phyloP scores from a whole-genome alignment of 1,284 basidiomycete species.

The Rhodofomes roseus region DNA sequence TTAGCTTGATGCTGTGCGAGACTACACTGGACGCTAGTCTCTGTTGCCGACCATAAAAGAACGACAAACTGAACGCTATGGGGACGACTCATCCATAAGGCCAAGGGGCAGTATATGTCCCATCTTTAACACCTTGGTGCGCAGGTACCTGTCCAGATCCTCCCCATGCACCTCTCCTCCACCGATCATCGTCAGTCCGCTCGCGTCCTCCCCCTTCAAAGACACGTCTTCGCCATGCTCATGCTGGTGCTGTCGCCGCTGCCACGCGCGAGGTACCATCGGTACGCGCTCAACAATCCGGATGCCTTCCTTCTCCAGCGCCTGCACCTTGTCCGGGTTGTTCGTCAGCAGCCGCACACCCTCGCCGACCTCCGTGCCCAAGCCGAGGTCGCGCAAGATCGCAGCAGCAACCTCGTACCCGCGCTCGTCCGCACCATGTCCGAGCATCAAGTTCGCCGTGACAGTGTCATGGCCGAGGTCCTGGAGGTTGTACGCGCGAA shows the following conservation, averaged over 20 bases:
- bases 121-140: slow-evolving; percentile 96
- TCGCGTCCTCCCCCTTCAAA: slow-evolving; percentile 40
- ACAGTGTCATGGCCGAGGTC: slow-evolving; percentile 99
- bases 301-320: slow-evolving; percentile 83
- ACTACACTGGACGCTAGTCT: neutral
- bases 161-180: slow-evolving; percentile 76
- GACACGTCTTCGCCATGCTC: slow-evolving; percentile 22
- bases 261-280: slow-evolving; percentile 96
- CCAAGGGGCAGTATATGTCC: slow-evolving; percentile 79
- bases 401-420: slow-evolving; percentile 91
- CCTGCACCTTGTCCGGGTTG: slow-evolving; percentile 95
- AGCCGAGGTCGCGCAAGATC: slow-evolving; percentile 85
- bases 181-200: slow-evolving; percentile 84
- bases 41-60: too few species aligned
- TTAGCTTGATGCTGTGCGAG: neutral
- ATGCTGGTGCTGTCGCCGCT: slow-evolving; percentile 35
- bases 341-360: slow-evolving; percentile 89
- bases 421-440: slow-evolving; percentile 92
- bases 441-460: slow-evolving; percentile 93
- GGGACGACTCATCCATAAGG: slow-evolving; percentile 18
- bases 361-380: slow-evolving; percentile 56
- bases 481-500: slow-evolving; percentile 97
- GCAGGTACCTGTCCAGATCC: slow-evolving; percentile 93
- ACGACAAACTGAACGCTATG: neutral
- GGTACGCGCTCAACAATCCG: slow-evolving; percentile 81